Evolutionary conservation across 176 grass and related monocot species (phyloP).

Genomic region (Phoenix dactylifera): DNA sequence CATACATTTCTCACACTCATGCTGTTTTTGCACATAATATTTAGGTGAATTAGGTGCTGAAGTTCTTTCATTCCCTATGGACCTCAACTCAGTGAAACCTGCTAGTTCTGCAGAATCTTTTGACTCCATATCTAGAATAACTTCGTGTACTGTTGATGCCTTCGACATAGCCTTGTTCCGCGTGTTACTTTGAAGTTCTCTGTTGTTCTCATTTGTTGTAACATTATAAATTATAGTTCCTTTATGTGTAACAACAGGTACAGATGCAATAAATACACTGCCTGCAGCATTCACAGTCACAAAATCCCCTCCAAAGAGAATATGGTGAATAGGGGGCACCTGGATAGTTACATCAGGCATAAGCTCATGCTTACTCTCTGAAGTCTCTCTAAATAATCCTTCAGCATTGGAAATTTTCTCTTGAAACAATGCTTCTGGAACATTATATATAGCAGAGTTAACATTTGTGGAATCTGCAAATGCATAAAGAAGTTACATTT

Average conservation of each 20-base stretch:
- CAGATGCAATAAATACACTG: constrained; percentile 39
- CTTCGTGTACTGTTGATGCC: constrained; percentile 1
- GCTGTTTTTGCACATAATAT: constrained; percentile 12
- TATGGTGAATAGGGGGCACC: constrained; percentile 32
- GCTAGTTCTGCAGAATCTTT: constrained; percentile 7
- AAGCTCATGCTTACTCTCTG: constrained; percentile 9
- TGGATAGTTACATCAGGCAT: constrained; percentile 17
- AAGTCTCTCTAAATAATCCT: constrained; percentile 12
- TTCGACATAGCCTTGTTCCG: constrained; percentile 4
- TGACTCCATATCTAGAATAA: constrained; percentile 11
- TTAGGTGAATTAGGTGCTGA: constrained; percentile 20
- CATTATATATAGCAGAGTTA: constrained; percentile 12
- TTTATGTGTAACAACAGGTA: constrained; percentile 37
- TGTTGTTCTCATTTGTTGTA: background rate
- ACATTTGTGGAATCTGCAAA: constrained; percentile 30
- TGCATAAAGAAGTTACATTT: background rate
- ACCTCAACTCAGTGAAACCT: constrained; percentile 24
- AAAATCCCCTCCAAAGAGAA: constrained; percentile 53
- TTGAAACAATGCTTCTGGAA: constrained; percentile 19
- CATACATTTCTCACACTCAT: constrained; percentile 11
- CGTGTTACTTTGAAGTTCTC: constrained; percentile 3
- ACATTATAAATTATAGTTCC: constrained; percentile 23
- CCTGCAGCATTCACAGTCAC: constrained; percentile 44
- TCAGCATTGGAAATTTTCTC: constrained; percentile 14
- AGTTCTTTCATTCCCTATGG: constrained; percentile 15